Evolutionary conservation across 176 grass and related monocot genomes (phyloP), one percentile per base, ranked within the genome.

Genomic region (Bromus sterilis): DNA sequence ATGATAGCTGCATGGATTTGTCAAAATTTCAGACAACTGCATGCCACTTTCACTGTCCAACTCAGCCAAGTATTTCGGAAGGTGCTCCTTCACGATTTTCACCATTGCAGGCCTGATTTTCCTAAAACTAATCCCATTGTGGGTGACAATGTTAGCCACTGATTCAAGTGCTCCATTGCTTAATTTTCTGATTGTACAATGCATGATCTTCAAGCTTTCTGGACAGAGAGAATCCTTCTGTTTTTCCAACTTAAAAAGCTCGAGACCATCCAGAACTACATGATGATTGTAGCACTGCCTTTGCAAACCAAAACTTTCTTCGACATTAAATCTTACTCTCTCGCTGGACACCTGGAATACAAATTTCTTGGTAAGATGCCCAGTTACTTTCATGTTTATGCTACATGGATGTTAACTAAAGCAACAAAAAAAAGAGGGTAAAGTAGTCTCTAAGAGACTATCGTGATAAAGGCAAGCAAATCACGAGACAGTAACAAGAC

Each of bases 261-360:
- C 41, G 7, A 73, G 3, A 51, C 76, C 84, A 39, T 86, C 76
- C 40, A 40, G 66, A 73, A 86, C 76, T 53, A 80, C 4, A 0
- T 86, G 84, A 42, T 86, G 84, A 36, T 51, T 86, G 18, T 72
- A 74, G 14, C 31, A 44, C 71, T 73, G 49, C 7, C 42, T 39
- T 53, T 64, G 42, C 16, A 55, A 53, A 51, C 56, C 41, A 86
- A 74, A 86, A 64, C 76, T 24, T 74, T 21, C 63, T 23, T 80
- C 66, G 12, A 80, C 56, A 48, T 80, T 5, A 12, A 5, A 9
- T 72, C 25, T 49, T 49, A 78, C 56, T 32, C 20, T 73, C 76
- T 86, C 84, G 18, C 56, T 64, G 36, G 84, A 80, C 11, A 86
- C 76, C 76, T 86, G 25, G 33, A 79, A 60, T 72, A 80, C n/a